These are phyloP conservation scores for Paratrypanosoma confusum DNA, from an alignment of 208 protist species.

Conservation along the genomic window DNA sequence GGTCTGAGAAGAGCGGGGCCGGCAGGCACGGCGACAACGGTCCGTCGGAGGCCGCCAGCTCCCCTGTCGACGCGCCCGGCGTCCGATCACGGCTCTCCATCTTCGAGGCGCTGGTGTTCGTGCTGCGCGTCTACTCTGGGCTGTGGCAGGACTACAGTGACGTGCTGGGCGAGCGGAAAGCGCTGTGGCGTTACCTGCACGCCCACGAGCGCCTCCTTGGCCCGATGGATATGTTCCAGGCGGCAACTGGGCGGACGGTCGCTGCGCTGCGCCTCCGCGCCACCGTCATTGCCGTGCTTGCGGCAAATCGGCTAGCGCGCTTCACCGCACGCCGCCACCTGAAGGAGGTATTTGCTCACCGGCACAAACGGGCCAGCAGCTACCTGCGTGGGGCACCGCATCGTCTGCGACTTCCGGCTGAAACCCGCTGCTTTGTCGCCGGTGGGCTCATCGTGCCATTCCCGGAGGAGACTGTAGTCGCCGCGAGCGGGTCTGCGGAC, in stretches of 20 bases:
- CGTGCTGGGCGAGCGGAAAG: constrained; percentile 29
- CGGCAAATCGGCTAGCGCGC: constrained; percentile 12
- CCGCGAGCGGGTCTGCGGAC: not conserved
- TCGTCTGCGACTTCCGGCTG: constrained; percentile 16
- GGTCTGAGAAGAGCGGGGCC: too few species aligned
- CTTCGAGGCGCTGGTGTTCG: constrained; percentile 19
- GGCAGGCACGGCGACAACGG: too few species aligned
- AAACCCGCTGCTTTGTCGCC: constrained; percentile 12
- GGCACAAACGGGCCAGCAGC: constrained; percentile 4
- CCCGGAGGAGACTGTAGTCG: not conserved
- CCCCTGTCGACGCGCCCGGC: too few species aligned
- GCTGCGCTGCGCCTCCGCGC: constrained; percentile 12
- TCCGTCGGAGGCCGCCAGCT: too few species aligned
- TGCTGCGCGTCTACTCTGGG: constrained; percentile 26
- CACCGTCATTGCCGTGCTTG: constrained; percentile 29
- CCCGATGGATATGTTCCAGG: constrained; percentile 2
- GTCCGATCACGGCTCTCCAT: too few species aligned
- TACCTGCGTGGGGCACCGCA: constrained; percentile 6
- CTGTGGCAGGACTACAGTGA: constrained; percentile 24
- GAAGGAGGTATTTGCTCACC: constrained; percentile 3
- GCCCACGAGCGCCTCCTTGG: constrained; percentile 6
- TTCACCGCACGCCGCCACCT: not conserved
- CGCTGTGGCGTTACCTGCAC: constrained; percentile 17
- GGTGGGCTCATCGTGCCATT: constrained; percentile 9
- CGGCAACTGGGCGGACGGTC: not conserved